Evolutionary conservation across 768 basidiomycete species (phyloP).

Genomic region (Hypholoma fasciculare): DNA sequence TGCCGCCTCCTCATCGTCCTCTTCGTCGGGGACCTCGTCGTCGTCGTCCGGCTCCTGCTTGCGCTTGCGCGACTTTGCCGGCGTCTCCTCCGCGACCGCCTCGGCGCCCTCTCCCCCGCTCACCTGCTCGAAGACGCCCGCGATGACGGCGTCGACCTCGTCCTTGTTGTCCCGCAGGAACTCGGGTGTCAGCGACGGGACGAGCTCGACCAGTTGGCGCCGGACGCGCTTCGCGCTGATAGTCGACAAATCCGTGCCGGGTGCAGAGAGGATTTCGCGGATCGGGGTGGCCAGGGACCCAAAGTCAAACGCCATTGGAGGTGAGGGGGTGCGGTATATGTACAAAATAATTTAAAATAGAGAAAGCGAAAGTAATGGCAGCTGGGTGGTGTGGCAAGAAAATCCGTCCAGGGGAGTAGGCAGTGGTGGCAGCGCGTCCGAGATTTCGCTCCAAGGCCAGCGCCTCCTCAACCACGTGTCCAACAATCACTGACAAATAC

Average conservation of each 20-base stretch:
- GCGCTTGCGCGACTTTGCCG: constrained; percentile 33
- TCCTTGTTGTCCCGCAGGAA: constrained; percentile 66
- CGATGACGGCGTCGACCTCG: constrained; percentile 71
- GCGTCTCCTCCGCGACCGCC: constrained; percentile 24
- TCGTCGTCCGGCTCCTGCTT: constrained; percentile 36
- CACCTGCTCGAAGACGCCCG: constrained; percentile 62
- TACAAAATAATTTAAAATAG: constrained; percentile 22
- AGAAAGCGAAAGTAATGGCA: constrained; percentile 7
- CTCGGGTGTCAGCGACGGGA: constrained; percentile 55
- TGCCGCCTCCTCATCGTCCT: constrained; percentile 30
- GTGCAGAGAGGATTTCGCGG: constrained; percentile 69
- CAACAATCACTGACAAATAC: constrained; percentile 14
- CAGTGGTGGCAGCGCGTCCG: constrained; percentile 11
- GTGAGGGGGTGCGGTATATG: constrained; percentile 15
- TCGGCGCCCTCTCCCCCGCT: constrained; percentile 35
- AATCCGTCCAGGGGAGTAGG: constrained; percentile 12
- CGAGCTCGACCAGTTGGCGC: constrained; percentile 59
- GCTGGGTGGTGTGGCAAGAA: neutral
- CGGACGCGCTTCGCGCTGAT: constrained; percentile 91
- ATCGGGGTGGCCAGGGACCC: constrained; percentile 60
- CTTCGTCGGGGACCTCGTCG: constrained; percentile 26
- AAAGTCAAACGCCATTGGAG: constrained; percentile 53
- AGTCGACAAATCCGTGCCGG: constrained; percentile 72
- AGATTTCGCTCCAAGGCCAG: neutral
- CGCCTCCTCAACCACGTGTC: neutral